Conservation (phyloP, 2,329 filamentous ascomycete genomes). For the Allantophomopsis lycopodina region DNA sequence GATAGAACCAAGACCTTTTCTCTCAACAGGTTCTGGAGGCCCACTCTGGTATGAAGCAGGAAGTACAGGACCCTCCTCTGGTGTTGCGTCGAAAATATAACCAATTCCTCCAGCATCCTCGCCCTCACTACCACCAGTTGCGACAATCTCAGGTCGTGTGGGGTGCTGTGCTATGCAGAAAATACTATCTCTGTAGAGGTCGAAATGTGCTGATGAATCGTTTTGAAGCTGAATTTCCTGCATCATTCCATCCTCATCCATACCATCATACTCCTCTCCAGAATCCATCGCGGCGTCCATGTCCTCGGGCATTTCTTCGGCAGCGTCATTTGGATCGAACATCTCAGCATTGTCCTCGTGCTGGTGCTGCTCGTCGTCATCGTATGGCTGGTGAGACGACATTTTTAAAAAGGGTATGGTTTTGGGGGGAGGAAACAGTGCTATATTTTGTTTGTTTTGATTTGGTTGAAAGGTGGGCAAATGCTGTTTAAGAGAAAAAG, state of each 20-base stretch:
- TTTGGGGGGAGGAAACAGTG: too few relatives aligned
- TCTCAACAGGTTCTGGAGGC: slow-evolving; percentile 41
- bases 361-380: slow-evolving; percentile 20
- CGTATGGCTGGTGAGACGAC: slow-evolving; percentile 4
- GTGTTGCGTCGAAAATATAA: slow-evolving; percentile 71
- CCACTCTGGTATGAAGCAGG: slow-evolving; percentile 62
- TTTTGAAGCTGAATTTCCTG: slow-evolving; percentile 74
- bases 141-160: slow-evolving; percentile 59
- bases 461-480: too few relatives aligned
- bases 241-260: slow-evolving; percentile 35
- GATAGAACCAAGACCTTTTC: slow-evolving; percentile 47
- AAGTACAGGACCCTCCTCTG: slow-evolving; percentile 51
- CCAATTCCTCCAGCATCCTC: slow-evolving; percentile 53
- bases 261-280: slow-evolving; percentile 47
- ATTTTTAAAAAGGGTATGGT: too few relatives aligned
- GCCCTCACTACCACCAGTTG: slow-evolving; percentile 69
- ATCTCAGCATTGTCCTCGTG: slow-evolving; percentile 52
- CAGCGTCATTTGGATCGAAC: slow-evolving; percentile 64
- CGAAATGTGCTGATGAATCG: slow-evolving; percentile 88
- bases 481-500: too few relatives aligned
- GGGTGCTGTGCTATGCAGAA: slow-evolving; percentile 95
- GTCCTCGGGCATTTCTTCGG: slow-evolving; percentile 57
- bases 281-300: slow-evolving; percentile 75
- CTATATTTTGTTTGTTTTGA: too few relatives aligned
- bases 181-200: slow-evolving; percentile 78